Base-by-base conservation (phyloP, 2,329 filamentous ascomycete genomes). In the Juglanconis sp. region DNA sequence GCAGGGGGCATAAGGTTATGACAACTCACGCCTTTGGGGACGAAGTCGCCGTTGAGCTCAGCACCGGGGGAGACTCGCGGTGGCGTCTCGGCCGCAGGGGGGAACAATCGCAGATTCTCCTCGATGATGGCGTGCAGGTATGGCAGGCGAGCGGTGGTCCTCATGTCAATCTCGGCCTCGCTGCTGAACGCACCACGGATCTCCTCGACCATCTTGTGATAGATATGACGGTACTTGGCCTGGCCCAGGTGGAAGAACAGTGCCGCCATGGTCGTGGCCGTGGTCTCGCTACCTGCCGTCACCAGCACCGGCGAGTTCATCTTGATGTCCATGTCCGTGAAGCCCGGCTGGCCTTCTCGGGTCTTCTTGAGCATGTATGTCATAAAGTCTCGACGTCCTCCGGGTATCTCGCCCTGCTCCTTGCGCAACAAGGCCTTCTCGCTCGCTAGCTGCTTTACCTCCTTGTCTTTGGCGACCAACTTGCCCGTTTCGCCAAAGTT, bases 61-160 rank as follows among this genome's bases (percentile, higher is more conserved):
- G 53, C 56, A 7, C 60, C 56, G 4, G 56, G 56, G 5, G 52
- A 56, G 7, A 62, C 8, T 3, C 57, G 48, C 1, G 56, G 42
- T 5, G 60, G 48, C 5, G 34, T 53, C 56, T 61, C 60, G 11
- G 57, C 56, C 3, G 49, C 51, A 9, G 65, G 51, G 0, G 56
- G 59, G 49, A 17, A 61, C n/a, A 61, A 36, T 53, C 92, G 90
- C 70, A 96, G 86, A 0, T 90, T 89, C 76, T 96, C 92, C 72
- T 89, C 87, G 75, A 96, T 89, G 35, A 92, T 86, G 66, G 81
- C 81, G 65, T 87, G 81, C 3, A 96, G 81, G 70, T 96, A 96
- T 1, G 86, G 84, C 30, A 96, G 80, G 62, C 54, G 35, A 7
- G 59, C 49, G 36, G 50, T 53, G 3, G 59, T 44, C 36, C 44